A percentile compares a stretch with the other conserved stretches of the same genome.
phyloP scores from a whole-genome alignment of 345 rosid genomes.

The Boechera retrofracta region DNA sequence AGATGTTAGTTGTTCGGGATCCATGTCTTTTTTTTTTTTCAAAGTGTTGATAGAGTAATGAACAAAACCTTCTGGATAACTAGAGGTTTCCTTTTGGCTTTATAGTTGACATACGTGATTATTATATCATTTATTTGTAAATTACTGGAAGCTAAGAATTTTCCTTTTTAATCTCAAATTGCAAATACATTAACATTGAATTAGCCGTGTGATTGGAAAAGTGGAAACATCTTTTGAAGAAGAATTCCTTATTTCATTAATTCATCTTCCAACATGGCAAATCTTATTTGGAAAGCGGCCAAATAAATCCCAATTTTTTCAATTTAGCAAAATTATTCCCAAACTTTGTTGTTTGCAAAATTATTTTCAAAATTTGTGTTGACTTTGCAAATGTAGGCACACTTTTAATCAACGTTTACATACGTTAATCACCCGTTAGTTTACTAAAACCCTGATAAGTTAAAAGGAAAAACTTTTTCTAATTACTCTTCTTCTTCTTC shows the following conservation, averaged over 20 bases:
- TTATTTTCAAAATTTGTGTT: too few relatives aligned
- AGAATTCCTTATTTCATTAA: not conserved
- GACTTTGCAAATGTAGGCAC: too few relatives aligned
- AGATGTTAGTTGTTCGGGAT: not conserved
- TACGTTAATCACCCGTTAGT: too few relatives aligned
- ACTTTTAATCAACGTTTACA: too few relatives aligned
- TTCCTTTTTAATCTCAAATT: not conserved
- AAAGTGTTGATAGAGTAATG: not conserved
- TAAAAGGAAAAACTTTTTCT: too few relatives aligned
- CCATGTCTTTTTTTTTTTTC: not conserved
- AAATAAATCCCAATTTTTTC: too few relatives aligned
- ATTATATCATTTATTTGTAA: constrained; percentile 13
- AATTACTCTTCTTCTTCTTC: too few relatives aligned
- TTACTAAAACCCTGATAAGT: too few relatives aligned
- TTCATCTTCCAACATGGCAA: not conserved
- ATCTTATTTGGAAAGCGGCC: not conserved
- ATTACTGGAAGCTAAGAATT: not conserved
- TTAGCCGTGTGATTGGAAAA: constrained; percentile 8
- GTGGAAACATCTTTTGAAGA: not conserved
- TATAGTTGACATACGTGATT: not conserved
- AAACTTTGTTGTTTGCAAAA: too few relatives aligned
- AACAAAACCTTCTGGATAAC: not conserved
- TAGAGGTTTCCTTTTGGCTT: constrained; percentile 3
- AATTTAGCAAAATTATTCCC: too few relatives aligned
- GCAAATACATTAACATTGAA: constrained; percentile 13